Evolutionary conservation across 179 eudicot species (phyloP).

Genomic region (Vitellaria paradoxa): DNA sequence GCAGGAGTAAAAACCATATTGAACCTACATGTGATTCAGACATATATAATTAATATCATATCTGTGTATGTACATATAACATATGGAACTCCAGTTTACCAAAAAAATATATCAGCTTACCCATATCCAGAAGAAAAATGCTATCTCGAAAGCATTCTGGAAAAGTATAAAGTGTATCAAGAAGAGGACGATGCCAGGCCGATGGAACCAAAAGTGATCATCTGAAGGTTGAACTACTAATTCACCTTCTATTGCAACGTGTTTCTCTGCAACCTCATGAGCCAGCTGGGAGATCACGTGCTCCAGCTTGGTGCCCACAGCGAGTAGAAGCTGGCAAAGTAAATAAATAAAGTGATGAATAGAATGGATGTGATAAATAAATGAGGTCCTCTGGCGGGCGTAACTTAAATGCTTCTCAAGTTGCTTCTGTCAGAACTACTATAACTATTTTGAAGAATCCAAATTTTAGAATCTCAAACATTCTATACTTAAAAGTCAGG

Average conservation of each 20-base stretch:
- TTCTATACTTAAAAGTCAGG: no score
- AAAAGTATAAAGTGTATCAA: constrained; percentile 89
- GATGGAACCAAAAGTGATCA: constrained; percentile 84
- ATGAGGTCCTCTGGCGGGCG: not conserved
- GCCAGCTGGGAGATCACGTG: constrained; percentile 79
- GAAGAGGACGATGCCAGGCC: constrained; percentile 63
- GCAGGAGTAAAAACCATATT: constrained; percentile 84
- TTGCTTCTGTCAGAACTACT: no score
- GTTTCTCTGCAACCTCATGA: constrained; percentile 90
- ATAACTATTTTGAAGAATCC: no score
- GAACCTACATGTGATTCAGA: constrained; percentile 30
- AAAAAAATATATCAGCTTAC: constrained; percentile 26
- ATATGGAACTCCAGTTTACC: not conserved
- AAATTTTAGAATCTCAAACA: no score
- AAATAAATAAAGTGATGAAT: not conserved
- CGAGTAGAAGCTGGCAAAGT: constrained; percentile 66
- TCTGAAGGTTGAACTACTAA: constrained; percentile 84
- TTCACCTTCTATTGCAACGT: constrained; percentile 83
- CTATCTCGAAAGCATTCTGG: constrained; percentile 95
- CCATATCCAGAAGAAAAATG: constrained; percentile 97
- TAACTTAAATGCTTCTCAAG: not conserved
- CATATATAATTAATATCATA: not conserved
- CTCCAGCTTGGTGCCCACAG: constrained; percentile 94
- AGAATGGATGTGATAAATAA: not conserved
- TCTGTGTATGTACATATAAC: no score